Conservation (phyloP, 768 basidiomycete genomes). For the Kwoniella botswanensis region DNA sequence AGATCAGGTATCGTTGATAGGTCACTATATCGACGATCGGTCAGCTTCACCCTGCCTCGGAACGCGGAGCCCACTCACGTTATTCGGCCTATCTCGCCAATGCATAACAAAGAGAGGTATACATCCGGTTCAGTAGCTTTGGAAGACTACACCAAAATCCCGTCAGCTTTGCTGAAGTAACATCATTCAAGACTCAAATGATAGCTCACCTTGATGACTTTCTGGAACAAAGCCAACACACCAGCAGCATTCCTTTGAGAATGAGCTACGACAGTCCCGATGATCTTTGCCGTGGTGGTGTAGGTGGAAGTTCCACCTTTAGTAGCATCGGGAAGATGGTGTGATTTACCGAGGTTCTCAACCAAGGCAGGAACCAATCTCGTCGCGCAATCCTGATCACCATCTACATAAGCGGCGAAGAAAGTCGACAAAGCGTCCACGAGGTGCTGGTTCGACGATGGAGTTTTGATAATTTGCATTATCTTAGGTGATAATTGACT, state of each 20-base stretch:
- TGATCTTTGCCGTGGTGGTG: slow-evolving; percentile 78
- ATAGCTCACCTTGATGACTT: slow-evolving; percentile 72
- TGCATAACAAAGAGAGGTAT: slow-evolving; percentile 80
- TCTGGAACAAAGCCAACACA: slow-evolving; percentile 82
- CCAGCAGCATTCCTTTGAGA: slow-evolving; percentile 75
- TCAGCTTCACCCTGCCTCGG: not conserved
- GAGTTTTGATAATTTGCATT: slow-evolving; percentile 72
- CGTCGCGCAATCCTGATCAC: slow-evolving; percentile 80
- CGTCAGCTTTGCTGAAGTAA: slow-evolving; percentile 49
- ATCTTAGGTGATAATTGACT: slow-evolving; percentile 52
- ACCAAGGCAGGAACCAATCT: slow-evolving; percentile 79
- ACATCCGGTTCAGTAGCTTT: slow-evolving; percentile 69
- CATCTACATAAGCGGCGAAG: slow-evolving; percentile 78
- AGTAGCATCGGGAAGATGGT: slow-evolving; percentile 49
- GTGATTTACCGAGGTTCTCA: slow-evolving; percentile 69
- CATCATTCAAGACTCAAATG: not conserved
- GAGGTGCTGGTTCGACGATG: slow-evolving; percentile 74
- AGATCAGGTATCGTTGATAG: slow-evolving; percentile 80
- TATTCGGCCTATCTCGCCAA: slow-evolving; percentile 91
- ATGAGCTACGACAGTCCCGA: slow-evolving; percentile 79
- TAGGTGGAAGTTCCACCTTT: slow-evolving; percentile 50
- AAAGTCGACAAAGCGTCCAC: slow-evolving; percentile 83
- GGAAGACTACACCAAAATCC: slow-evolving; percentile 40
- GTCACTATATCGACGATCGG: slow-evolving; percentile 66
- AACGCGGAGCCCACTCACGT: slow-evolving; percentile 64